phyloP scores from a whole-genome alignment of 257 asterid species.

The Fraxinus pennsylvanica region DNA sequence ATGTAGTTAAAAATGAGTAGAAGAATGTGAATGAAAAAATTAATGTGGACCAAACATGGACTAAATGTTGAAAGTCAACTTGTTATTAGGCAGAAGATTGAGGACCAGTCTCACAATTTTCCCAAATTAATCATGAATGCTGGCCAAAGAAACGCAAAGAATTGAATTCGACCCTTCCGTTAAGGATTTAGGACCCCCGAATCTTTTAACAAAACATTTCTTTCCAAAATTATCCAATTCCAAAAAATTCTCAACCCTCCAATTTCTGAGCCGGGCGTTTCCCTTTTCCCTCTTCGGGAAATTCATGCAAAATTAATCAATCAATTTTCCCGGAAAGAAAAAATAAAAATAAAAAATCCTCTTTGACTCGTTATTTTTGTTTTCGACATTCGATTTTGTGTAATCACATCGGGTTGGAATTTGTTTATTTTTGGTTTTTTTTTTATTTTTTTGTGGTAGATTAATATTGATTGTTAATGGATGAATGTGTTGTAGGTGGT shows the following conservation, averaged over 20 bases:
- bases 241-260: conserved; percentile 29
- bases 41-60: too few relatives aligned
- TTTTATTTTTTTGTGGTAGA: not conserved
- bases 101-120: too few relatives aligned
- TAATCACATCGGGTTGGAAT: conserved; percentile 33
- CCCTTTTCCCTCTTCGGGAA: conserved; percentile 15
- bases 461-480: not conserved
- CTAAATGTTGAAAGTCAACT: too few relatives aligned
- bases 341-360: not conserved
- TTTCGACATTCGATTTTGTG: conserved; percentile 38
- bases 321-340: not conserved
- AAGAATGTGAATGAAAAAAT: too few relatives aligned
- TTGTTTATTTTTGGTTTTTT: not conserved
- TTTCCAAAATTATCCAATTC: not conserved
- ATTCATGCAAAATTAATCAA: conserved; percentile 22
- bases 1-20: too few relatives aligned
- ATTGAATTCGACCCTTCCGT: not conserved
- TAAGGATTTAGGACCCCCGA: not conserved
- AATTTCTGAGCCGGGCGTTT: conserved; percentile 30
- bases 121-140: too few relatives aligned
- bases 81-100: too few relatives aligned
- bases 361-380: conserved; percentile 36
- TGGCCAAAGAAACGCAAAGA: not conserved
- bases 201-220: conserved; percentile 19
- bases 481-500: conserved; percentile 7